These are phyloP conservation scores for Paramecium sexaurelia DNA, from an alignment of 73 alveolate genomes.

Conservation along the genomic window DNA sequence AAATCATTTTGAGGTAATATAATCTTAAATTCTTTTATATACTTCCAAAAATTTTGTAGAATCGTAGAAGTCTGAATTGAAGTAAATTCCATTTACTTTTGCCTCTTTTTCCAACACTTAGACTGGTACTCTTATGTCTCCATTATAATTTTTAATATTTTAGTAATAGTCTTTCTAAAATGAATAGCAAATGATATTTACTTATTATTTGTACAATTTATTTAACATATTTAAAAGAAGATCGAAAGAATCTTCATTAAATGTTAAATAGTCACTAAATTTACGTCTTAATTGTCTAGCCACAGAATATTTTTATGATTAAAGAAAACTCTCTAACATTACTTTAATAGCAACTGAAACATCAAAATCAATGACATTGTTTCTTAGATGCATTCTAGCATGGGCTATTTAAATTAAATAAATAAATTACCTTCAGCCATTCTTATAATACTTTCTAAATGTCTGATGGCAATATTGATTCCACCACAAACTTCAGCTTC, in stretches of 20 bases:
- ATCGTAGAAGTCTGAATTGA: background rate
- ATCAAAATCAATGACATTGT: slow-evolving; percentile 93
- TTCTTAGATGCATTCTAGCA: slow-evolving; percentile 97
- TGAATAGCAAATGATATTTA: background rate
- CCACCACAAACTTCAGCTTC: slow-evolving; percentile 95
- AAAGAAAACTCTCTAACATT: slow-evolving; percentile 94
- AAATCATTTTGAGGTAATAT: background rate
- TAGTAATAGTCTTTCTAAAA: background rate
- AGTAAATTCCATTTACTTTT: background rate
- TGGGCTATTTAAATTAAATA: slow-evolving; percentile 79
- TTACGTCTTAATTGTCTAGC: slow-evolving; percentile 90
- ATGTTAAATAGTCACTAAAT: slow-evolving; percentile 84
- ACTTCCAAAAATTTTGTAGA: background rate
- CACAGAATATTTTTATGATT: slow-evolving; percentile 94
- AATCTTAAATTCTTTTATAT: background rate
- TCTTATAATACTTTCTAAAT: slow-evolving; percentile 97
- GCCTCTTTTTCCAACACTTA: background rate
- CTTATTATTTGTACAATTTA: slow-evolving; percentile 80
- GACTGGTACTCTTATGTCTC: background rate
- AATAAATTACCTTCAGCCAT: slow-evolving; percentile 87
- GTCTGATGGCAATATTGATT: slow-evolving; percentile 95
- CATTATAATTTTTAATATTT: background rate
- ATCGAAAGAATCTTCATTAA: slow-evolving; percentile 80
- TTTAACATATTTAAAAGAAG: slow-evolving; percentile 82
- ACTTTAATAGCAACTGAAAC: slow-evolving; percentile 94